phyloP scores from a whole-genome alignment of 768 basidiomycete species.

The Gloeostereum incarnatum region DNA sequence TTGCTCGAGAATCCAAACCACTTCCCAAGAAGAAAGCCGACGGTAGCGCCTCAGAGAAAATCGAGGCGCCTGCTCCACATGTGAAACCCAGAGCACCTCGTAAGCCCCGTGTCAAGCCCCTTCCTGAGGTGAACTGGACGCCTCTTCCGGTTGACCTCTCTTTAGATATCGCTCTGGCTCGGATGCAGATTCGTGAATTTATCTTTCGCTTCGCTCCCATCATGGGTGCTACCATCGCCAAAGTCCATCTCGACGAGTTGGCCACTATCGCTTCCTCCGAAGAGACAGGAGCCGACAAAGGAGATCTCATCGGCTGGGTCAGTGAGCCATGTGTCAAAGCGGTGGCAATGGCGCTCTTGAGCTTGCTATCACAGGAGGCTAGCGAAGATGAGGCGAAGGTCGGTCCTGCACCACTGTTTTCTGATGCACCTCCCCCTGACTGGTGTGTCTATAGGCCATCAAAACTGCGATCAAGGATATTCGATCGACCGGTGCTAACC shows the following conservation, averaged over 20 bases:
- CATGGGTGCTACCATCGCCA: slow-evolving; percentile 32
- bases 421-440: background rate
- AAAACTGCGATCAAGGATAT: slow-evolving; percentile 41
- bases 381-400: slow-evolving; percentile 28
- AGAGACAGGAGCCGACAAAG: slow-evolving; percentile 20
- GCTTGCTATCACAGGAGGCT: slow-evolving; percentile 37
- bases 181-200: slow-evolving; percentile 72
- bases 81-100: slow-evolving; percentile 16
- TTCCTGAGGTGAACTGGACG: slow-evolving; percentile 49
- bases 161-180: slow-evolving; percentile 40
- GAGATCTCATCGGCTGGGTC: slow-evolving; percentile 46
- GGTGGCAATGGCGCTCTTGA: slow-evolving; percentile 53
- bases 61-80: no score
- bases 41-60: no score
- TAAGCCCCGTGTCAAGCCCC: slow-evolving; percentile 18
- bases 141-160: slow-evolving; percentile 31
- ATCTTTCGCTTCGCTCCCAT: slow-evolving; percentile 49
- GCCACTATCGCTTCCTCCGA: slow-evolving; percentile 38
- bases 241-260: slow-evolving; percentile 50
- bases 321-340: slow-evolving; percentile 57
- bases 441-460: slow-evolving; percentile 22
- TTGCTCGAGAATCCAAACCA: no score
- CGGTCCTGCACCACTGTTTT: slow-evolving; percentile 2
- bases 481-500: slow-evolving; percentile 39
- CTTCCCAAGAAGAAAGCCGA: no score